Conservation (phyloP, 208 protist species). For the Wallacemonas sp. region DNA sequence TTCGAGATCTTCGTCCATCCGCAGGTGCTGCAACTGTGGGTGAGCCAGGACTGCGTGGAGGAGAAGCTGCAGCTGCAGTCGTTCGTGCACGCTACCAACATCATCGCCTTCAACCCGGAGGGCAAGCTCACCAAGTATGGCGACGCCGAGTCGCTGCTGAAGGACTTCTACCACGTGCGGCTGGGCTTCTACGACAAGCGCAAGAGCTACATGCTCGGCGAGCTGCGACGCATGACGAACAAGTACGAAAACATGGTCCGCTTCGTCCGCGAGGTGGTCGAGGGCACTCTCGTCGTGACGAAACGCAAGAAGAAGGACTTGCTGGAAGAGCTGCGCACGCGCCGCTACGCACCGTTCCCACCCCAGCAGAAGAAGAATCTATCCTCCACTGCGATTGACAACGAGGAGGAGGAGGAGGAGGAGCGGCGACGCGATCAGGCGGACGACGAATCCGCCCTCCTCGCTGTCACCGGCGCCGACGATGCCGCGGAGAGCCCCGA, state of each 20-base stretch:
- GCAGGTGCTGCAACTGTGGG: conserved; percentile 78
- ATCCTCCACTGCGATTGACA: conserved; percentile 72
- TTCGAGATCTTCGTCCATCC: conserved; percentile 93
- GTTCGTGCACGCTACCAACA: conserved; percentile 95
- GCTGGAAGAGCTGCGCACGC: conserved; percentile 88
- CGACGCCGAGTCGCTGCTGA: conserved; percentile 93
- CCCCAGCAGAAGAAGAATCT: conserved; percentile 83
- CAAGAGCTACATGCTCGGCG: conserved; percentile 92
- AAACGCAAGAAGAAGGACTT: conserved; percentile 93
- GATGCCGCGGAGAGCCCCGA: conserved; percentile 39
- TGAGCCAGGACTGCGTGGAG: conserved; percentile 73
- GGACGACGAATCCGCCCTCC: conserved; percentile 25
- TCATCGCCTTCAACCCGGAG: conserved; percentile 97
- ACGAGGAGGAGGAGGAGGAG: conserved; percentile 41
- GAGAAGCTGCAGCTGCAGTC: conserved; percentile 92
- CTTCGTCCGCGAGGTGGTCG: conserved; percentile 97
- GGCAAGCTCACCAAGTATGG: conserved; percentile 95
- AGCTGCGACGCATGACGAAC: conserved; percentile 77
- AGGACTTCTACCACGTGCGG: conserved; percentile 97
- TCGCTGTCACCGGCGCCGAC: conserved; percentile 21
- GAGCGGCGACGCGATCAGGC: conserved; percentile 6
- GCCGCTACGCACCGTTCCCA: conserved; percentile 90
- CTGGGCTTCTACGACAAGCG: conserved; percentile 97
- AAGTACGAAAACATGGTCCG: conserved; percentile 98
- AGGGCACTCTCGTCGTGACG: conserved; percentile 91